Percentiles rank a stretch among this genome's conserved stretches.
phyloP scores from a whole-genome alignment of 2,329 filamentous ascomycete species.

The Graphilbum sp. region DNA sequence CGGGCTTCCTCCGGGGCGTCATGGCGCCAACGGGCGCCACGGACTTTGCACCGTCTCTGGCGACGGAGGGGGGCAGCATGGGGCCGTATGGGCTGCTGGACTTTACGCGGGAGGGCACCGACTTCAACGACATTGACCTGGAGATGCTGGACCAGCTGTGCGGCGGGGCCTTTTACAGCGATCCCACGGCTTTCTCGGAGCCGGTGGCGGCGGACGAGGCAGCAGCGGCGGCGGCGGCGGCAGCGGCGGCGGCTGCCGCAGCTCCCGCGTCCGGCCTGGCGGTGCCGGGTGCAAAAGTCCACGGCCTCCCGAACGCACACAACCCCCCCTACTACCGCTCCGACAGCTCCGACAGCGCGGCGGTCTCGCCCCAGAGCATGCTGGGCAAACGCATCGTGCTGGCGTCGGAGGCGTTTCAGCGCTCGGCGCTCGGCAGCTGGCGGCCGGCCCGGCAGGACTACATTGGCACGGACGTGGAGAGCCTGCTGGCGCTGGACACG shows the following conservation, averaged over 20 bases:
- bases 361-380: background rate
- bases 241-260: too few relatives aligned
- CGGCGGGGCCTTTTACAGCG: conserved; percentile 19
- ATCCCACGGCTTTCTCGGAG: too few relatives aligned
- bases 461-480: conserved; percentile 25
- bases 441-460: conserved; percentile 29
- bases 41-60: conserved; percentile 1
- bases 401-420: conserved; percentile 27
- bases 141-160: conserved; percentile 33
- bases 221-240: too few relatives aligned
- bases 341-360: too few relatives aligned
- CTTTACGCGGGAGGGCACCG: conserved; percentile 33
- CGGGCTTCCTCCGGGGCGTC: conserved; percentile 33
- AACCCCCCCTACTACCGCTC: too few relatives aligned
- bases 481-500: conserved; percentile 25
- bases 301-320: too few relatives aligned
- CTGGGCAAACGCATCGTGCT: conserved; percentile 8
- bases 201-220: too few relatives aligned
- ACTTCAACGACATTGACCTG: conserved; percentile 36
- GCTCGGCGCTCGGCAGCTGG: conserved; percentile 35
- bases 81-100: conserved; percentile 26
- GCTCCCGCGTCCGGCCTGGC: too few relatives aligned
- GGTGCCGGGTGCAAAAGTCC: too few relatives aligned
- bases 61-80: conserved; percentile 21
- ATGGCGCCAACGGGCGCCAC: conserved; percentile 26